Evolutionary conservation across 352 stramenopile genomes (phyloP).

Genomic region (Aphanomyces astaci): DNA sequence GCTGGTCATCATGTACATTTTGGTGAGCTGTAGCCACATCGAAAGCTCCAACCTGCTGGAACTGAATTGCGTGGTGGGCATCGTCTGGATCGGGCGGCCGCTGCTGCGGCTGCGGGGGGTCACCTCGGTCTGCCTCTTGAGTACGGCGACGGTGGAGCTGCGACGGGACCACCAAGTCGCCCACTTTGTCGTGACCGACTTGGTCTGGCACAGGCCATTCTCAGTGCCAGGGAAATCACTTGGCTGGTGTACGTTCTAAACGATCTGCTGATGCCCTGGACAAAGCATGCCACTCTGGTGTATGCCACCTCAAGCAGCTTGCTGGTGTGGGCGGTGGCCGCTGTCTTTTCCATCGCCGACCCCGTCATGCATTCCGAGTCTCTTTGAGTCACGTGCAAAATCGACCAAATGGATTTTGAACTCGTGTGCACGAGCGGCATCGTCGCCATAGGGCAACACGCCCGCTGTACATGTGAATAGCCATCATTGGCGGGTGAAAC

Average conservation of each 20-base stretch:
- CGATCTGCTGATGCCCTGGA: background rate
- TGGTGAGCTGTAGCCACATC: background rate
- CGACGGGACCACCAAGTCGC: too few relatives aligned
- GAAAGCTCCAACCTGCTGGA: slow-evolving; percentile 11
- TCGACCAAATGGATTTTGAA: background rate
- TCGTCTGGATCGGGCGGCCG: slow-evolving; percentile 4
- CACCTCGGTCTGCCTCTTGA: background rate
- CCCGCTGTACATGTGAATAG: background rate
- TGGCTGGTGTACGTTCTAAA: slow-evolving; percentile 1
- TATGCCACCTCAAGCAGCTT: background rate
- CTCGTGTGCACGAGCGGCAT: slow-evolving; percentile 2
- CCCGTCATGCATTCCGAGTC: background rate
- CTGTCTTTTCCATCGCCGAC: background rate
- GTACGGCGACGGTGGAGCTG: slow-evolving; percentile 9
- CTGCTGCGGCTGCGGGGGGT: slow-evolving; percentile 2
- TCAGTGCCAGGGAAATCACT: background rate
- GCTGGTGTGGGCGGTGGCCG: background rate
- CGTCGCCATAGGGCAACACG: background rate
- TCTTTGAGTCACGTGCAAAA: background rate
- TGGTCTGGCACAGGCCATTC: too few relatives aligned
- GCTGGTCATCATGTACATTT: background rate
- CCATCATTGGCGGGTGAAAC: background rate
- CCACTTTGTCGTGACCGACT: too few relatives aligned
- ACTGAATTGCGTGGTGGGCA: slow-evolving; percentile 2
- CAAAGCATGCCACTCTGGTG: background rate